These are phyloP conservation scores for Lasiodiplodia citricola DNA, from an alignment of 2,329 filamentous ascomycete species.

Conservation along the genomic window DNA sequence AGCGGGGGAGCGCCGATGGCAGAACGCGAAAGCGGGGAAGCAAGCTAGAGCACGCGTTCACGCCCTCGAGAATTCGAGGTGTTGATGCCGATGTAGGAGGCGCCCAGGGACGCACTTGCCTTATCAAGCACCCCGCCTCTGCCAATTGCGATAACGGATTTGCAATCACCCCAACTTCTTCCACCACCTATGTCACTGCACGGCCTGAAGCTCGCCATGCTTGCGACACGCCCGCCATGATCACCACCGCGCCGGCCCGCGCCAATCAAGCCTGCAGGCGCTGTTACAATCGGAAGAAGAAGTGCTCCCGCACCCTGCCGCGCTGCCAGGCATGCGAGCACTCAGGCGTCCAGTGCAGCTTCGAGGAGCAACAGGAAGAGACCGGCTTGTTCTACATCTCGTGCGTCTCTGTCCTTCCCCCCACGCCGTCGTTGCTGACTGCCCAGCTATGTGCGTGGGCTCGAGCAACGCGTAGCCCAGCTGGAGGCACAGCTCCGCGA, in stretches of 20 bases:
- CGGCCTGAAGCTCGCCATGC: slow-evolving; percentile 2
- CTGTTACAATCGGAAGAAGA: slow-evolving; percentile 22
- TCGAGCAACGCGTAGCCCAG: slow-evolving; percentile 10
- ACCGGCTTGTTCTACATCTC: slow-evolving; percentile 17
- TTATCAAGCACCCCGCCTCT: slow-evolving; percentile 11
- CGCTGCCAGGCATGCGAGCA: slow-evolving; percentile 16
- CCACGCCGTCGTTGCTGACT: background rate
- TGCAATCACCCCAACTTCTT: background rate
- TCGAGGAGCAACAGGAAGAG: slow-evolving; percentile 16
- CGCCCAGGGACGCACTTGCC: background rate
- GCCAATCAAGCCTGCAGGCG: slow-evolving; percentile 15
- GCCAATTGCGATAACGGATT: slow-evolving; percentile 23
- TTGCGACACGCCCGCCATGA: slow-evolving; percentile 12
- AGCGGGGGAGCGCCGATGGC: slow-evolving; percentile 9
- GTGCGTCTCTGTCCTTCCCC: background rate
- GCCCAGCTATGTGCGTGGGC: slow-evolving; percentile 14
- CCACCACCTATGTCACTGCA: background rate
- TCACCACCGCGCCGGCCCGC: slow-evolving; percentile 18
- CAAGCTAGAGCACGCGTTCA: background rate
- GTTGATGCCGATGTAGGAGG: background rate
- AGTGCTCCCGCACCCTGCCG: slow-evolving; percentile 20
- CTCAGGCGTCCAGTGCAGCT: slow-evolving; percentile 16
- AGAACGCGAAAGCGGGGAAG: background rate
- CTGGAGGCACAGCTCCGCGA: slow-evolving; percentile 18
- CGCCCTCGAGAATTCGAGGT: background rate